Evolutionary conservation across 495 filamentous ascomycete genomes (phyloP).

Genomic region (Xylaria longipes): DNA sequence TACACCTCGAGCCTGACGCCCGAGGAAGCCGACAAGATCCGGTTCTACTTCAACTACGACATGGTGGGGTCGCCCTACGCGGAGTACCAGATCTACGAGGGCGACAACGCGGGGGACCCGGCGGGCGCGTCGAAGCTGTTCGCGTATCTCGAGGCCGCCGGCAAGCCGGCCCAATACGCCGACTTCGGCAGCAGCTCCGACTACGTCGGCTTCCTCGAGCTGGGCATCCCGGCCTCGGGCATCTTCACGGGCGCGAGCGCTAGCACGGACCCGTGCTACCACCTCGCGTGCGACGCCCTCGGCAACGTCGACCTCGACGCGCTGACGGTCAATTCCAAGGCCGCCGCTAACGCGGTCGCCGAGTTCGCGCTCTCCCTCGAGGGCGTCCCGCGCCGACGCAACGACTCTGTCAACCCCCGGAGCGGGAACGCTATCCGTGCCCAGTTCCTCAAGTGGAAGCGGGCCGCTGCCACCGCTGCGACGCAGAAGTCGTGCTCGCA

Average conservation of each 20-base stretch:
- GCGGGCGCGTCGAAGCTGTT: conserved; percentile 46
- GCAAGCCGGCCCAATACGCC: conserved; percentile 36
- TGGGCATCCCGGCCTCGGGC: conserved; percentile 56
- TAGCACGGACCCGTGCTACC: conserved; percentile 45
- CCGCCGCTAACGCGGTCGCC: conserved; percentile 56
- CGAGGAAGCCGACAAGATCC: conserved; percentile 40
- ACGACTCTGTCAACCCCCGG: conserved; percentile 30
- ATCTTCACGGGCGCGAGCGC: conserved; percentile 48
- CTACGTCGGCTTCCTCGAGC: conserved; percentile 46
- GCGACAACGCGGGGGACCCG: conserved; percentile 50
- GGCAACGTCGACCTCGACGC: conserved; percentile 43
- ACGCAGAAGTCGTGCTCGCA: conserved; percentile 20
- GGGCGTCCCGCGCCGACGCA: conserved; percentile 41
- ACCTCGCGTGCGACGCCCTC: conserved; percentile 44
- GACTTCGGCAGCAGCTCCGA: conserved; percentile 43
- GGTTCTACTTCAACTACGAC: conserved; percentile 52
- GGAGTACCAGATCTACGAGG: conserved; percentile 59
- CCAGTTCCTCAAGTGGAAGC: conserved; percentile 24
- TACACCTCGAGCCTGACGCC: conserved; percentile 40
- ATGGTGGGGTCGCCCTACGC: conserved; percentile 68
- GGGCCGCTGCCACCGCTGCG: conserved; percentile 5
- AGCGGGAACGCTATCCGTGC: conserved; percentile 18
- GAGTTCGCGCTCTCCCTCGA: conserved; percentile 56
- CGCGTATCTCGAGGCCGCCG: conserved; percentile 41
- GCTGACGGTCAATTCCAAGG: conserved; percentile 48